A percentile compares a stretch with the other conserved stretches of the same genome.
These are phyloP conservation scores for Daldinia concentrica DNA, from an alignment of 495 filamentous ascomycete genomes.

Conservation along the genomic window DNA sequence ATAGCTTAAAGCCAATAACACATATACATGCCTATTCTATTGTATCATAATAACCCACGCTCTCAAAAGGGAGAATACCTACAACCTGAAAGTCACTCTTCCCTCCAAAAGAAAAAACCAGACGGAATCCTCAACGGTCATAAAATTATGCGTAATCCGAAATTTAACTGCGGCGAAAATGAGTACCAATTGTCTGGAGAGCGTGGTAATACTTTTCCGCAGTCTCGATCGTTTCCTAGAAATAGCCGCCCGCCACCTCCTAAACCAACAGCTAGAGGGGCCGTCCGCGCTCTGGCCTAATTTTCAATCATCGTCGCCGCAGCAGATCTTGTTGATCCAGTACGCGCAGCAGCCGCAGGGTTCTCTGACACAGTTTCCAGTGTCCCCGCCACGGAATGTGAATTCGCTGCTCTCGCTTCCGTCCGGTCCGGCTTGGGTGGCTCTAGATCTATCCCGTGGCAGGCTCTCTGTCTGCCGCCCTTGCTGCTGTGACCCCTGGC, in stretches of 20 bases:
- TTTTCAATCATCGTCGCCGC: background rate
- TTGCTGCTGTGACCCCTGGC: background rate
- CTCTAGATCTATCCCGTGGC: background rate
- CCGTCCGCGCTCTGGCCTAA: background rate
- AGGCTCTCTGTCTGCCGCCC: background rate
- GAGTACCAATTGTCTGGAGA: background rate
- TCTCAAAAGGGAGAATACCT: background rate
- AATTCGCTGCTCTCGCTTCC: background rate
- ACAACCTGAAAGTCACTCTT: background rate
- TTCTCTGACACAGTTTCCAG: conserved; percentile 20
- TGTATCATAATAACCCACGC: background rate
- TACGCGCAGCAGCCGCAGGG: conserved; percentile 19
- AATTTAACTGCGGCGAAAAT: background rate
- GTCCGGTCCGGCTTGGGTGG: background rate
- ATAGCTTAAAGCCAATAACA: background rate
- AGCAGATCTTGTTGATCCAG: conserved; percentile 23
- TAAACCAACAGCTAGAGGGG: background rate
- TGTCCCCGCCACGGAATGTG: conserved; percentile 2
- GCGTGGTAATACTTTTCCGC: background rate
- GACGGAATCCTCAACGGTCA: background rate
- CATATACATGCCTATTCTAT: background rate
- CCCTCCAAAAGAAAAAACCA: background rate
- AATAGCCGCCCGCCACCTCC: background rate
- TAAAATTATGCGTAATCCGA: background rate
- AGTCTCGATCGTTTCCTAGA: background rate